phyloP scores from a whole-genome alignment of 805 yeast species.

The Wickerhamiella nectarea region DNA sequence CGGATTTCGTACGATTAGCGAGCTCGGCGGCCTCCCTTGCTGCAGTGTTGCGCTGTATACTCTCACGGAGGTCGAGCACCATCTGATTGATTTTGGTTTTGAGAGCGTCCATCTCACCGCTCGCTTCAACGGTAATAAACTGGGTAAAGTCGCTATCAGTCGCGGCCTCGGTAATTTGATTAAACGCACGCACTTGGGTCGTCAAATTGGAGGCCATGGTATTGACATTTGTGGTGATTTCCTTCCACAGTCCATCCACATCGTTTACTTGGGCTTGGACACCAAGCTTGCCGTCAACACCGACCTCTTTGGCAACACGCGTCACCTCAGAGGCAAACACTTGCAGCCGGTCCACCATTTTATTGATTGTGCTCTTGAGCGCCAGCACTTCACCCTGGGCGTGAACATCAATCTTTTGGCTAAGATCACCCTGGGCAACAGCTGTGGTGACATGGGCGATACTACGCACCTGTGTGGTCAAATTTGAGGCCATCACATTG shows the following conservation, averaged over 20 bases:
- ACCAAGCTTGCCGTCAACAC: slow-evolving; percentile 85
- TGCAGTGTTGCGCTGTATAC: slow-evolving; percentile 81
- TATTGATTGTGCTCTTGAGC: slow-evolving; percentile 71
- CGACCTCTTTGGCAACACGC: slow-evolving; percentile 82
- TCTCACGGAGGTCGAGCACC: slow-evolving; percentile 77
- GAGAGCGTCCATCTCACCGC: slow-evolving; percentile 69
- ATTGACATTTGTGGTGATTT: slow-evolving; percentile 79
- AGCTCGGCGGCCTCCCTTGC: slow-evolving; percentile 91
- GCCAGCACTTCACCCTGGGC: slow-evolving; percentile 87
- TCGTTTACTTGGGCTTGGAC: slow-evolving; percentile 84
- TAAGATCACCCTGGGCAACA: slow-evolving; percentile 78
- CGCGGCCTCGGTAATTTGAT: slow-evolving; percentile 87
- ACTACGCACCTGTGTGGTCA: slow-evolving; percentile 77
- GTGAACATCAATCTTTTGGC: slow-evolving; percentile 74
- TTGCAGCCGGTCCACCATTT: slow-evolving; percentile 85
- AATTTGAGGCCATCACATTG: slow-evolving; percentile 75
- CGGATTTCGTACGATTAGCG: slow-evolving; percentile 81
- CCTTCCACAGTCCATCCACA: slow-evolving; percentile 87
- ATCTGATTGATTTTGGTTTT: slow-evolving; percentile 53
- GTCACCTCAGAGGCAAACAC: slow-evolving; percentile 81
- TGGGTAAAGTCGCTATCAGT: slow-evolving; percentile 88
- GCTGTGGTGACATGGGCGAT: slow-evolving; percentile 87
- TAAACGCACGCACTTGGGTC: slow-evolving; percentile 84
- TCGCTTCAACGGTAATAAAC: slow-evolving; percentile 80
- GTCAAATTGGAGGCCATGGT: slow-evolving; percentile 91